These are phyloP conservation scores for Lobosporangium transversale DNA, from an alignment of 192 early-diverging fungal species.

Conservation along the genomic window DNA sequence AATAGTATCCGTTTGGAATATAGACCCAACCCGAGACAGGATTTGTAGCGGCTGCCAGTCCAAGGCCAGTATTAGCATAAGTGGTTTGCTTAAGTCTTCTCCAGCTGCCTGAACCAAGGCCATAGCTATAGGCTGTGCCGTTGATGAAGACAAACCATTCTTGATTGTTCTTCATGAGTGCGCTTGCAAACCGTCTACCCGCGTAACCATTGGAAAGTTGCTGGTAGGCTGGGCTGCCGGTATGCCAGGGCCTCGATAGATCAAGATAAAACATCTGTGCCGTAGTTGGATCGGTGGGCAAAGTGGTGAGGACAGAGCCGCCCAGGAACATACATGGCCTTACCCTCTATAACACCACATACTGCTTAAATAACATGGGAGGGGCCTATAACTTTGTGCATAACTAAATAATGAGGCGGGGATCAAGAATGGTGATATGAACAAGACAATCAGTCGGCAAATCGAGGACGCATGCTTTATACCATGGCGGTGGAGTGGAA, in stretches of 20 bases:
- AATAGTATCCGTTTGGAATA: not conserved
- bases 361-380: not conserved
- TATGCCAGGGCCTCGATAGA: slow-evolving; percentile 4
- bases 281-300: too few species aligned
- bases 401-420: not conserved
- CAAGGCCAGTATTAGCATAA: not conserved
- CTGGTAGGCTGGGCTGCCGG: not conserved
- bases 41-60: not conserved
- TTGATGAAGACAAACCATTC: slow-evolving; percentile 19
- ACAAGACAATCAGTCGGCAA: not conserved
- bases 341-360: slow-evolving; percentile 8
- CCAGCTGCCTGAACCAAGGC: not conserved
- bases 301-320: too few species aligned
- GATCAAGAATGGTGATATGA: not conserved
- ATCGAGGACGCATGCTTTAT: not conserved
- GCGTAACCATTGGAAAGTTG: not conserved
- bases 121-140: slow-evolving; percentile 8
- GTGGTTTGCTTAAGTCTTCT: not conserved
- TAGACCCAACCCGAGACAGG: not conserved
- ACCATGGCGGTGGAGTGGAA: not conserved
- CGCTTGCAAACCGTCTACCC: not conserved
- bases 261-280: slow-evolving; percentile 16
- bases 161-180: slow-evolving; percentile 3
- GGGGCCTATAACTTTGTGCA: not conserved
- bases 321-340: slow-evolving; percentile 11